Evolutionary conservation across 805 yeast species (phyloP), one percentile per base, ranked within the genome.

Genomic region (Tetrapisispora iriomotensis): DNA sequence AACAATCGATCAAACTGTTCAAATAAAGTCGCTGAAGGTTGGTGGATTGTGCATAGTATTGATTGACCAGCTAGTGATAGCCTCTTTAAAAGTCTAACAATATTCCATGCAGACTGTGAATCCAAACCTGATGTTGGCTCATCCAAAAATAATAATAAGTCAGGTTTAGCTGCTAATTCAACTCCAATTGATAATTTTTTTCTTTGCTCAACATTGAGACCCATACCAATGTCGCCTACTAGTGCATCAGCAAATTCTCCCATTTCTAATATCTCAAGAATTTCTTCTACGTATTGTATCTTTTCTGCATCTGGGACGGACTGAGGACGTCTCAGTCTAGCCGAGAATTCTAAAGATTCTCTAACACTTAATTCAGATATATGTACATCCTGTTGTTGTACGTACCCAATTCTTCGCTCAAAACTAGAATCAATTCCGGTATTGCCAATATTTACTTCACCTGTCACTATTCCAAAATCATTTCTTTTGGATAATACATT

Each of bases 331-430:
- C 86, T 72, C 57, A 79, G 64, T 34, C 72, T 58, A 9, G 86
- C 86, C 38, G 79, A 68, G 48, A 79, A 78, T 37, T 62, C 56
- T 45, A 79, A 65, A 6, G 86, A 79, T 57, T 79, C 86, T 51
- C 83, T 71, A n/a, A 79, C 84, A 30, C 85, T 77, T 17, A 77
- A 64, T 29, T 77, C 70, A 8, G 68, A 64, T 47, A 77, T 64
- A 54, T 79, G 86, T 37, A 79, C 58, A 68, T 79, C 85, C 50
- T 77, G 84, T 60, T 79, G 86, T 54, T 79, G 84, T 33, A 75
- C 83, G 55, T 79, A 79, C 42, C 84, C 84, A 43, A 77, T 77
- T 45, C 66, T 66, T 50, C 78, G 62, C 57, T 58, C 49, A 61
- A 77, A 77, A 29, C 81, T 72, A 15, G 33, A 24, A 50, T 71